A percentile compares a stretch with the other conserved stretches of the same genome.
These are phyloP conservation scores for Cercospora canescens DNA, from an alignment of 2,329 filamentous ascomycete genomes.

Conservation along the genomic window DNA sequence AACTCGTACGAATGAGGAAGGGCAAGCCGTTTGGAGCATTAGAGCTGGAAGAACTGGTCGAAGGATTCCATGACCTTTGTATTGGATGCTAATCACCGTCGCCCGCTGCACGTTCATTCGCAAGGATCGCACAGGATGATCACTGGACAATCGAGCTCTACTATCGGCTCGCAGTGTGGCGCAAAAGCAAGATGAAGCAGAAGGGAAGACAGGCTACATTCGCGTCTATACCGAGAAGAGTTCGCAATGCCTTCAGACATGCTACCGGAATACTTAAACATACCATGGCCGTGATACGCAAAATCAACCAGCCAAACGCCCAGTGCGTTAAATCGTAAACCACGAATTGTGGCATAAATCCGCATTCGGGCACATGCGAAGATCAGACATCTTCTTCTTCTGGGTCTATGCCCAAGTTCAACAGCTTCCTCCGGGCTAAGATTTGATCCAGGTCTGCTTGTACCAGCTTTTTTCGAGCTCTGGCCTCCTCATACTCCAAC, in stretches of 20 bases:
- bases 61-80: conserved; percentile 23
- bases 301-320: not conserved
- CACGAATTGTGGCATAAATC: too few relatives aligned
- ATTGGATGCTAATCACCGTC: not conserved
- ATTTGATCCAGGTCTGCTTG: not conserved
- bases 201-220: not conserved
- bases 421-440: not conserved
- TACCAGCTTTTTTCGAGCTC: not conserved
- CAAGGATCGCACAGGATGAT: not conserved
- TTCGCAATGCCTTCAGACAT: not conserved
- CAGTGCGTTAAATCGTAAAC: not conserved
- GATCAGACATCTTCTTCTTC: too few relatives aligned
- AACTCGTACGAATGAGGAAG: conserved; percentile 12
- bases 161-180: not conserved
- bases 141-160: not conserved
- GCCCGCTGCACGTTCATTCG: not conserved
- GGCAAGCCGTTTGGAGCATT: conserved; percentile 18
- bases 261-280: not conserved
- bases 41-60: conserved; percentile 20
- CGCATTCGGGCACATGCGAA: too few relatives aligned
- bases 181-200: too few relatives aligned
- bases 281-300: too few relatives aligned
- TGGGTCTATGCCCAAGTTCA: not conserved
- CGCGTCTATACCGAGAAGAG: not conserved
- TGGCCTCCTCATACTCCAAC: not conserved